A percentile compares a stretch with the other conserved stretches of the same genome.
Conservation (phyloP, 495 filamentous ascomycete genomes). For the Daldinia loculata region DNA sequence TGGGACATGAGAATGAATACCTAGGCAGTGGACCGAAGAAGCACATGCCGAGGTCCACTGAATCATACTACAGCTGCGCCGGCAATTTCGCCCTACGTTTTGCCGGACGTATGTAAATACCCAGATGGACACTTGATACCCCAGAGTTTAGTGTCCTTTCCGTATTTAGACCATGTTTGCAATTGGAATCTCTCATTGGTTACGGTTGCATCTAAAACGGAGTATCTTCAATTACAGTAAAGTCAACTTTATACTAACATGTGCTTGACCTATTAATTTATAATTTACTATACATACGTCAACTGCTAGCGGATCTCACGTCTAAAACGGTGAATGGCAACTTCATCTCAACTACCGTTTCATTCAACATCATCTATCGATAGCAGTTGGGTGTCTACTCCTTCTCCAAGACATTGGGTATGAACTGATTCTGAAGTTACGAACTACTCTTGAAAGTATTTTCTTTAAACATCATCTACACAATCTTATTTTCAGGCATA, state of each 20-base stretch:
- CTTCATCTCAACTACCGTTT: not conserved
- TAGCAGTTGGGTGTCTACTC: not conserved
- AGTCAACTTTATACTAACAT: not conserved
- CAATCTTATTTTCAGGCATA: not conserved
- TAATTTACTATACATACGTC: too few relatives aligned
- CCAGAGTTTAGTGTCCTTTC: constrained; percentile 1
- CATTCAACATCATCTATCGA: not conserved
- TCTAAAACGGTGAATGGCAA: not conserved
- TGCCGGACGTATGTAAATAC: constrained; percentile 24
- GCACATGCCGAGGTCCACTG: constrained; percentile 48
- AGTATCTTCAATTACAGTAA: constrained; percentile 1
- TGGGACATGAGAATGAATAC: constrained; percentile 7
- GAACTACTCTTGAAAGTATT: not conserved
- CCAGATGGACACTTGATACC: not conserved
- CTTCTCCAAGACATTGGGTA: constrained; percentile 1
- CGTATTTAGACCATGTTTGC: not conserved
- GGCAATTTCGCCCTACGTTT: constrained; percentile 34
- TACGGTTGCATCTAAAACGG: constrained; percentile 4
- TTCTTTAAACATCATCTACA: not conserved
- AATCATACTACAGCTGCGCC: constrained; percentile 19
- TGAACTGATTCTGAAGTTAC: not conserved
- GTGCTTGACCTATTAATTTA: not conserved
- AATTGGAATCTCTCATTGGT: constrained; percentile 17
- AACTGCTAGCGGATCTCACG: not conserved
- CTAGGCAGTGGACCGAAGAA: constrained; percentile 22